Evolutionary conservation across 1,284 basidiomycete genomes (phyloP).

Genomic region (Ceratobasidium sp.): DNA sequence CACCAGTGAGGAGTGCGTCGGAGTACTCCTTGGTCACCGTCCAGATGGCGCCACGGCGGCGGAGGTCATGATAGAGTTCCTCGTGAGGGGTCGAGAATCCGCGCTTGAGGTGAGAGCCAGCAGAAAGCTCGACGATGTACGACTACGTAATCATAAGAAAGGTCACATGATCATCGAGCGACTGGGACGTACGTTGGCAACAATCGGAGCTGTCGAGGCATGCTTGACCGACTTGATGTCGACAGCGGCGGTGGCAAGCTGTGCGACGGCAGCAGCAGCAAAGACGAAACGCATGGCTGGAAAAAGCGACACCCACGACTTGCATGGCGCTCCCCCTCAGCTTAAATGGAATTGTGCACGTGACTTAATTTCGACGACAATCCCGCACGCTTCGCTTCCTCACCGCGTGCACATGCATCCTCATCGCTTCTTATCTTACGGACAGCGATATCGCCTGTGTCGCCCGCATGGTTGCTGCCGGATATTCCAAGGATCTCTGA

Average conservation of each 20-base stretch:
- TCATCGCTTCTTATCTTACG: no score
- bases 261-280: neutral
- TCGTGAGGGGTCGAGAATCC: conserved; percentile 28
- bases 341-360: no score
- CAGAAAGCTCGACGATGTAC: conserved; percentile 19
- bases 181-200: conserved; percentile 7
- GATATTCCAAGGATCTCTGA: no score
- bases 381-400: no score
- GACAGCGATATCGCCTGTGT: no score
- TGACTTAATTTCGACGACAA: no score
- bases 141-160: conserved; percentile 15
- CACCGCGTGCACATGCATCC: no score
- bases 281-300: conserved; percentile 1
- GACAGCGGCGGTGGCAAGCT: conserved; percentile 26
- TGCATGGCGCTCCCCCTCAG: no score
- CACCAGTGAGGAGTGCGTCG: conserved; percentile 4
- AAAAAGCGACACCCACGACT: neutral
- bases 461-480: no score
- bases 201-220: neutral
- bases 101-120: conserved; percentile 26
- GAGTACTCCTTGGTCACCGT: conserved; percentile 2
- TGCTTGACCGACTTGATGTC: conserved; percentile 20
- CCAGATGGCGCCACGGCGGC: conserved; percentile 4
- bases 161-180: neutral
- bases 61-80: conserved; percentile 25